phyloP scores from a whole-genome alignment of 495 filamentous ascomycete genomes.

The Penicillium lividum region DNA sequence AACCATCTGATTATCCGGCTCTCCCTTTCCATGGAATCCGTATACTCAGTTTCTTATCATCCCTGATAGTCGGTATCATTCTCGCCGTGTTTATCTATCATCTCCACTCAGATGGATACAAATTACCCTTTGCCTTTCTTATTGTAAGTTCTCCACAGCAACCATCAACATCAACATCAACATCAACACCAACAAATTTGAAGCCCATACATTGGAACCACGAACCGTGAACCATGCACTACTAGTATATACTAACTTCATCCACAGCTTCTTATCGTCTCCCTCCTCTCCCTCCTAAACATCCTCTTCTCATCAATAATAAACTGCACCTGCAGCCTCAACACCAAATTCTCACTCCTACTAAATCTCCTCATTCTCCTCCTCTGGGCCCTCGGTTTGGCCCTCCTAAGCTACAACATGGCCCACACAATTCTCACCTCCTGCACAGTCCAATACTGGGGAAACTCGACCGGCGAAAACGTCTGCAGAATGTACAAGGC shows the following conservation, averaged over 20 bases:
- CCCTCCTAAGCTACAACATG: conserved; percentile 58
- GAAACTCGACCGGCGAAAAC: conserved; percentile 55
- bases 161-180: conserved; percentile 5
- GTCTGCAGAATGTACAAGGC: conserved; percentile 68
- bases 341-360: conserved; percentile 54
- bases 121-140: conserved; percentile 65
- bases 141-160: conserved; percentile 45
- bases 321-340: conserved; percentile 58
- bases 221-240: not conserved
- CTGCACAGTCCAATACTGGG: conserved; percentile 58
- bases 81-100: conserved; percentile 64
- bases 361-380: conserved; percentile 53
- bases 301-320: conserved; percentile 54
- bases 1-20: conserved; percentile 58
- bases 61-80: conserved; percentile 57
- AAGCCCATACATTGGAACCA: not conserved
- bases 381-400: conserved; percentile 59
- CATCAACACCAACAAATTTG: conserved; percentile 6
- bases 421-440: conserved; percentile 56
- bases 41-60: conserved; percentile 49
- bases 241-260: conserved; percentile 6
- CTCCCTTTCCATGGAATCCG: conserved; percentile 61
- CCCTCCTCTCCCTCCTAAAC: conserved; percentile 56
- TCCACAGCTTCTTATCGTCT: conserved; percentile 54
- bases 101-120: conserved; percentile 53